Conservation (phyloP, 129 eudicot species). For the Artemisia annua region DNA sequence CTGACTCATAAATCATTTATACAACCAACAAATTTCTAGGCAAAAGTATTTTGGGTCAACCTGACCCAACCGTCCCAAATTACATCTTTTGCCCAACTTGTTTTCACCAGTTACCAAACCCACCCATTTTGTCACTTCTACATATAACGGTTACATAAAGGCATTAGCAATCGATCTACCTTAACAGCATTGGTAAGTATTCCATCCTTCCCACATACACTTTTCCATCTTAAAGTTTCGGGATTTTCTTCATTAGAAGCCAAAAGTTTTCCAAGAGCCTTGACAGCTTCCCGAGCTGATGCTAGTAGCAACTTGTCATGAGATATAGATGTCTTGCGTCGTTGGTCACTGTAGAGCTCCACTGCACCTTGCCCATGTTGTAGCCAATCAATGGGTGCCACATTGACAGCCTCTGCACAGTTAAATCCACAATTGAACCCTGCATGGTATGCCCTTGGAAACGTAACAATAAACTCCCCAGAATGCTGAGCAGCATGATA, state of each 20-base stretch:
- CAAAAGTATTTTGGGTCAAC: conserved; percentile 7
- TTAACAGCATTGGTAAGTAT: conserved; percentile 56
- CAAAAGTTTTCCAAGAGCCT: conserved; percentile 50
- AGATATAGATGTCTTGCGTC: conserved; percentile 70
- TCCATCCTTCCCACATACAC: conserved; percentile 66
- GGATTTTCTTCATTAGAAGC: conserved; percentile 31
- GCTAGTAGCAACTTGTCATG: conserved; percentile 71
- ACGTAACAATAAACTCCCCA: conserved; percentile 78
- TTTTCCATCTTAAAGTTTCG: conserved; percentile 52
- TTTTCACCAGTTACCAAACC: background rate
- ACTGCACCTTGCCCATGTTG: conserved; percentile 75
- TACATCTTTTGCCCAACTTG: background rate
- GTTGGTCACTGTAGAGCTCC: conserved; percentile 68
- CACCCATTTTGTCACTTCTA: background rate
- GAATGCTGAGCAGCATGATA: conserved; percentile 59
- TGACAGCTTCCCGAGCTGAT: conserved; percentile 57
- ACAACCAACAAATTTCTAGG: background rate
- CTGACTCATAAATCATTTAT: background rate
- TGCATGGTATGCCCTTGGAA: conserved; percentile 85
- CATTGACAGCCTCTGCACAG: conserved; percentile 89
- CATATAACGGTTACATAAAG: too few relatives aligned
- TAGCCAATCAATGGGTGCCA: conserved; percentile 86
- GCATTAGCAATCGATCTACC: conserved; percentile 35
- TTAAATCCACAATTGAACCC: conserved; percentile 90
- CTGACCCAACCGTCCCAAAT: background rate